Evolutionary conservation across 2,329 filamentous ascomycete species (phyloP), one percentile per base, ranked within the genome.

Genomic region (Stemphylium beticola): DNA sequence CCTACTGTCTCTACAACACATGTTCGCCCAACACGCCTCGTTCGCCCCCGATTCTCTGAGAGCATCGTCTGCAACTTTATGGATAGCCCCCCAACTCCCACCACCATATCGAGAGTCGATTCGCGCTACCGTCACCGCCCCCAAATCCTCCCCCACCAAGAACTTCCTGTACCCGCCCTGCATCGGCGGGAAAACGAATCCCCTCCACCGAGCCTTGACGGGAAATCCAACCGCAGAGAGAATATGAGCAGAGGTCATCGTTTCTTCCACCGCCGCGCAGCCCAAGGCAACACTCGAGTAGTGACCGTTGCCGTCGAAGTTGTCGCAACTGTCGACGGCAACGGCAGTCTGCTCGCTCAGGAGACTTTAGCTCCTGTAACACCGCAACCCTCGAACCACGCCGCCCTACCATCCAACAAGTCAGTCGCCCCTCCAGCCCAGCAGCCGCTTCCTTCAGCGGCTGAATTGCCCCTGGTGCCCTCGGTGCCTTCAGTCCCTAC

Each of bases 231-330:
- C 32, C 61, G 60, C 31, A 63, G 62, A 41, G 47, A 60, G 36
- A 57, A 61, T 58, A 73, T 76, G 67, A 67, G 65, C 31, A 62
- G 63, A 49, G 60, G 59, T 40, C 74, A 76, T 61, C 64, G 64
- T 45, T 51, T 69, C 45, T 72, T 73, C 47, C 74, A 76, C 54
- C 72, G 67, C 53, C 72, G 72, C 37, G 60, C 62, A 42, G 64
- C 61, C 10, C 60, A 57, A 45, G 55, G 47, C 6, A 42, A 57
- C 18, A 48, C 58, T 17, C 57, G 65, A 31, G 47, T 69, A 11
- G 46, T 72, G 40, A 73, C 66, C 4, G 61, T 74, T 26, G 60
- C 60, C 20, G 71, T 74, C 24, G 60, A 74, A 42, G 66, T 74
- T 17, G 53, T 74, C 10, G 66, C 64, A 2, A 68, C 71, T 3